Percentiles rank a stretch among this genome's conserved stretches.
These are phyloP conservation scores for Medicago arabica DNA, from an alignment of 306 rosid species.

Conservation along the genomic window DNA sequence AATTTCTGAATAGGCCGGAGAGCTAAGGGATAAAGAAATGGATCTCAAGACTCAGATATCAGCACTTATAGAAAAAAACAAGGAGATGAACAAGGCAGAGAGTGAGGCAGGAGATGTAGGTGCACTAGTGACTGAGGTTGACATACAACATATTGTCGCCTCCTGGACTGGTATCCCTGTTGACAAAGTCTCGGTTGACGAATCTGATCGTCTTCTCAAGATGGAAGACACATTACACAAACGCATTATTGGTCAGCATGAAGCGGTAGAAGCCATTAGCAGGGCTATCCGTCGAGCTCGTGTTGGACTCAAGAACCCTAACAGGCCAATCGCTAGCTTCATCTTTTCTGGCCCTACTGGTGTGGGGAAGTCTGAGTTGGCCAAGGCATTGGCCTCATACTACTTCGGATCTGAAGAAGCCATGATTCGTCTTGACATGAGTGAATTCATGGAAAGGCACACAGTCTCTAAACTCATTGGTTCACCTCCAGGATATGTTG, in stretches of 20 bases:
- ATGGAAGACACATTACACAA: constrained; percentile 95
- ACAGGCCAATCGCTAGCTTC: constrained; percentile 95
- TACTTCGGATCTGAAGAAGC: constrained; percentile 97
- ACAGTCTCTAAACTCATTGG: constrained; percentile 95
- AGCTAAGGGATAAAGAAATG: constrained; percentile 91
- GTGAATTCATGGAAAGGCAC: constrained; percentile 98
- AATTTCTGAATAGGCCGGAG: constrained; percentile 77
- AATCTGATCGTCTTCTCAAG: constrained; percentile 95
- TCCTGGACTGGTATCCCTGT: constrained; percentile 98
- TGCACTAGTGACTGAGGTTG: constrained; percentile 84
- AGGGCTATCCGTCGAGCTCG: constrained; percentile 95
- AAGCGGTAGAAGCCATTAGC: constrained; percentile 93
- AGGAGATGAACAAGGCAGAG: constrained; percentile 97
- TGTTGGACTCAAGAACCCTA: constrained; percentile 93
- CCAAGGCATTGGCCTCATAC: constrained; percentile 90
- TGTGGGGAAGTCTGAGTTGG: constrained; percentile 96
- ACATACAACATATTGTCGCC: constrained; percentile 86
- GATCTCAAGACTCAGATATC: constrained; percentile 91
- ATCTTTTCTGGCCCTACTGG: constrained; percentile 99
- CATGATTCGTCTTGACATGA: constrained; percentile 97
- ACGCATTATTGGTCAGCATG: constrained; percentile 91
- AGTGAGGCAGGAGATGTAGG: constrained; percentile 93
- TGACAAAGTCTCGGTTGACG: constrained; percentile 91
- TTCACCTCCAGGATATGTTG: constrained; percentile 97
- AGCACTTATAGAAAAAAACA: constrained; percentile 80